Conservation (phyloP, 768 basidiomycete genomes). For the Rhodosporidiobolus odoratus region DNA sequence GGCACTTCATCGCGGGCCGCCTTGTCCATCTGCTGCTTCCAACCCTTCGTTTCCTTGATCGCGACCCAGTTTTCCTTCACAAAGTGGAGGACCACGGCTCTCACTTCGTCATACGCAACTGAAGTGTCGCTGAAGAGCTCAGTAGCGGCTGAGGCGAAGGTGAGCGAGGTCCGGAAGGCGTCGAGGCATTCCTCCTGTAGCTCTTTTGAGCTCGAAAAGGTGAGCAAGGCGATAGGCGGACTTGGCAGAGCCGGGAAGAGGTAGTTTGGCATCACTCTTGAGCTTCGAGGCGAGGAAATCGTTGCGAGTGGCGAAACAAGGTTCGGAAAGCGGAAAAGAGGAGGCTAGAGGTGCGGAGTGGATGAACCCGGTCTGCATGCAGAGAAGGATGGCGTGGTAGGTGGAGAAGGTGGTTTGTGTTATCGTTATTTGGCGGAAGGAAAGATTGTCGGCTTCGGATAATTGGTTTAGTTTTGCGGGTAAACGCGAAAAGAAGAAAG, state of each 20-base stretch:
- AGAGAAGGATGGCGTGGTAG: not conserved
- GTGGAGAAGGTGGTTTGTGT: not conserved
- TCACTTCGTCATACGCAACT: not conserved
- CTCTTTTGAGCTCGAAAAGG: not conserved
- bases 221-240: conserved; percentile 11
- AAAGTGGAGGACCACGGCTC: not conserved
- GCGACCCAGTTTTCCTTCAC: not conserved
- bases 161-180: not conserved
- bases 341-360: not conserved
- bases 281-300: not conserved
- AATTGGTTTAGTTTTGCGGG: too few relatives aligned
- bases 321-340: not conserved
- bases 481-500: not conserved
- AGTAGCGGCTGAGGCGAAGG: not conserved
- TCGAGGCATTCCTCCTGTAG: not conserved
- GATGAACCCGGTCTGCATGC: not conserved
- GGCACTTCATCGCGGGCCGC: not conserved
- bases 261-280: not conserved
- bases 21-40: not conserved
- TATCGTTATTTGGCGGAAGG: not conserved
- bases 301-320: not conserved
- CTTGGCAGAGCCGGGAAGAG: conserved; percentile 7
- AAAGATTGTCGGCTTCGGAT: not conserved
- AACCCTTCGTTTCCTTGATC: not conserved
- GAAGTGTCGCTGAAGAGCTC: conserved; percentile 2